These are phyloP conservation scores for Apiospora rasikravindrae DNA, from an alignment of 2,329 filamentous ascomycete species.

Conservation along the genomic window DNA sequence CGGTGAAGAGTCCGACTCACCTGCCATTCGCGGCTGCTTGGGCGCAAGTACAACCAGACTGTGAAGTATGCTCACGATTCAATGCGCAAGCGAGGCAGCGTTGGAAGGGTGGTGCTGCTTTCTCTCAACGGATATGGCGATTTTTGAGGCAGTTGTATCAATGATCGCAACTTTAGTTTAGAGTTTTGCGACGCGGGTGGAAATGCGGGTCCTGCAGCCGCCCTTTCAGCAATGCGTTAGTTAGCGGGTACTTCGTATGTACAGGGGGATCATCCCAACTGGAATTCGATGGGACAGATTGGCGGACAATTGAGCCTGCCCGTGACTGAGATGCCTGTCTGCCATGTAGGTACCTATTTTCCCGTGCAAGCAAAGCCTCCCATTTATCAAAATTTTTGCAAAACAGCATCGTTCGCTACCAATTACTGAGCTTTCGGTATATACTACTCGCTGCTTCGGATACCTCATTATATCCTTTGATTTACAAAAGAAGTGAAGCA, in stretches of 20 bases:
- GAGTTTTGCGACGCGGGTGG: conserved; percentile 17
- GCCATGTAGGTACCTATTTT: neutral
- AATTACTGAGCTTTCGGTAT: too few species aligned
- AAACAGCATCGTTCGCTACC: too few species aligned
- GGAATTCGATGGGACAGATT: neutral
- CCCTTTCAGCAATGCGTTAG: conserved; percentile 7
- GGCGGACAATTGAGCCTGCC: neutral
- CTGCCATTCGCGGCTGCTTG: conserved; percentile 11
- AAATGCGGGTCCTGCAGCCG: neutral
- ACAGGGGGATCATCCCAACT: neutral
- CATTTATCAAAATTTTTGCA: too few species aligned
- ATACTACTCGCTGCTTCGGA: neutral
- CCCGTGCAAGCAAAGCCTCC: too few species aligned
- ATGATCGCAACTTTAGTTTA: conserved; percentile 13
- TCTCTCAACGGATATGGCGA: neutral
- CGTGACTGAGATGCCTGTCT: neutral
- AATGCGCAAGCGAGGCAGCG: neutral
- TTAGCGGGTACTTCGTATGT: neutral
- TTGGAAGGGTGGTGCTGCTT: neutral
- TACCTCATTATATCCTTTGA: neutral
- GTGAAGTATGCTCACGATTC: neutral
- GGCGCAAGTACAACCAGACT: neutral
- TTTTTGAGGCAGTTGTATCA: neutral
- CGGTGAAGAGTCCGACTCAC: conserved; percentile 24
- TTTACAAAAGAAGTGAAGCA: neutral